Evolutionary conservation across 768 basidiomycete species (phyloP).

Genomic region (Pleurotus platypus): DNA sequence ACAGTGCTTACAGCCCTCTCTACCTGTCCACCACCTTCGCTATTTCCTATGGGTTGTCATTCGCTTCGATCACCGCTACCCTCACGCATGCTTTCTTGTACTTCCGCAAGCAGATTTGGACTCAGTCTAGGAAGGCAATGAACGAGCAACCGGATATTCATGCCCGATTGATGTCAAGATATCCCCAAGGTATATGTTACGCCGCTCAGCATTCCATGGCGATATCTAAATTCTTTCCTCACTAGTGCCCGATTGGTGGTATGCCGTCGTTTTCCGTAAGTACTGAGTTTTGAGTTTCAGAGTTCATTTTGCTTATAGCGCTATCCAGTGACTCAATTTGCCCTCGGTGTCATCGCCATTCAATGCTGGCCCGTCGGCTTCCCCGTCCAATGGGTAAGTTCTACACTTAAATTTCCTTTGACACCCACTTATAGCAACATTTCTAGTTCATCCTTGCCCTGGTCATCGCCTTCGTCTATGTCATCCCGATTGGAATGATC

Average conservation of each 20-base stretch:
- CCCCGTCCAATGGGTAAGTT: constrained; percentile 26
- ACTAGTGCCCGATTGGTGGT: constrained; percentile 87
- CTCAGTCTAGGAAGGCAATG: constrained; percentile 65
- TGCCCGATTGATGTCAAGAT: constrained; percentile 74
- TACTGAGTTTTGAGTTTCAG: constrained; percentile 20
- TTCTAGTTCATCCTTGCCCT: constrained; percentile 65
- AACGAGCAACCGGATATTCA: constrained; percentile 83
- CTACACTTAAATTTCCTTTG: constrained; percentile 68
- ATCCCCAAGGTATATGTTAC: constrained; percentile 42
- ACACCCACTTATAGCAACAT: constrained; percentile 46
- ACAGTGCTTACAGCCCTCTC: constrained; percentile 56
- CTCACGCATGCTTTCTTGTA: constrained; percentile 68
- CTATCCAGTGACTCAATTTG: constrained; percentile 53
- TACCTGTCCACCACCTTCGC: constrained; percentile 74
- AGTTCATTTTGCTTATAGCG: constrained; percentile 8
- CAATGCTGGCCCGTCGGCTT: constrained; percentile 64
- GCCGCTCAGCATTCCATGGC: neutral
- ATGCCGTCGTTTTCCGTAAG: constrained; percentile 57
- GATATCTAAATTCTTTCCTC: neutral
- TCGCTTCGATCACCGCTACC: constrained; percentile 76
- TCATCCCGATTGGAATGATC: constrained; percentile 74
- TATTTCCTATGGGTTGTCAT: constrained; percentile 77
- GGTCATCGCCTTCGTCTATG: constrained; percentile 60
- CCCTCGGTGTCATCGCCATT: constrained; percentile 64
- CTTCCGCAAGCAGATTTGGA: constrained; percentile 78